These are phyloP conservation scores for Veloboletus limbatus DNA, from an alignment of 1,284 basidiomycete species.

Conservation along the genomic window DNA sequence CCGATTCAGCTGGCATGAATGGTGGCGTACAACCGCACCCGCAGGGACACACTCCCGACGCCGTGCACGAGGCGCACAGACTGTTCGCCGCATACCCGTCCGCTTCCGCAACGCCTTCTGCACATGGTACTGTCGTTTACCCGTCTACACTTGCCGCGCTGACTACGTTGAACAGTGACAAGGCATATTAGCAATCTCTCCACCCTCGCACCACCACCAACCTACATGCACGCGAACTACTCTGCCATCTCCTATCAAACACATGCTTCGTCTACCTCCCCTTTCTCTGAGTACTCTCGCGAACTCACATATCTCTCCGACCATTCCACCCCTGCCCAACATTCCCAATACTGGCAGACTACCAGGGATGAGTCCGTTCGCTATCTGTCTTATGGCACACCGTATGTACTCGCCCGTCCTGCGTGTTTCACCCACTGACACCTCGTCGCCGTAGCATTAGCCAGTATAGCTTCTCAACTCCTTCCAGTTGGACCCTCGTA, in stretches of 20 bases:
- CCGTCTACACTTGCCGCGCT: slow-evolving; percentile 13
- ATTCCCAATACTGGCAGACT: slow-evolving; percentile 33
- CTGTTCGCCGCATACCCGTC: slow-evolving; percentile 64
- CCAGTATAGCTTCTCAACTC: slow-evolving; percentile 42
- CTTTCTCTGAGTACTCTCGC: slow-evolving; percentile 32
- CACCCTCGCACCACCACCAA: slow-evolving; percentile 52
- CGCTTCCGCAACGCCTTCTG: slow-evolving; percentile 65
- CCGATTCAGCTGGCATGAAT: slow-evolving; percentile 11
- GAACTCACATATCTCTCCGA: slow-evolving; percentile 34
- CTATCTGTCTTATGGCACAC: slow-evolving; percentile 30
- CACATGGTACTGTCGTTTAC: slow-evolving; percentile 50
- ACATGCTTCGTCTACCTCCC: slow-evolving; percentile 38
- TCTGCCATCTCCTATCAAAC: slow-evolving; percentile 47
- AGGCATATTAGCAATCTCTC: slow-evolving; percentile 61
- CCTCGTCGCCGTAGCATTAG: slow-evolving; percentile 20
- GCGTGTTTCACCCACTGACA: slow-evolving; percentile 7
- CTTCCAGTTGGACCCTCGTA: slow-evolving; percentile 35
- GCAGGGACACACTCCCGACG: slow-evolving; percentile 29
- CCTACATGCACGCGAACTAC: slow-evolving; percentile 58
- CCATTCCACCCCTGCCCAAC: slow-evolving; percentile 26
- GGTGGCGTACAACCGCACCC: neutral
- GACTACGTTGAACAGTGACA: slow-evolving; percentile 45
- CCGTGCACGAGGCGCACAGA: slow-evolving; percentile 61
- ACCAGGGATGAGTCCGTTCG: slow-evolving; percentile 33
- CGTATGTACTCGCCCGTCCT: slow-evolving; percentile 19